A percentile compares a stretch with the other conserved stretches of the same genome.
Evolutionary conservation across 441 rosid species (phyloP).

Genomic region (Adansonia madagascariensis): DNA sequence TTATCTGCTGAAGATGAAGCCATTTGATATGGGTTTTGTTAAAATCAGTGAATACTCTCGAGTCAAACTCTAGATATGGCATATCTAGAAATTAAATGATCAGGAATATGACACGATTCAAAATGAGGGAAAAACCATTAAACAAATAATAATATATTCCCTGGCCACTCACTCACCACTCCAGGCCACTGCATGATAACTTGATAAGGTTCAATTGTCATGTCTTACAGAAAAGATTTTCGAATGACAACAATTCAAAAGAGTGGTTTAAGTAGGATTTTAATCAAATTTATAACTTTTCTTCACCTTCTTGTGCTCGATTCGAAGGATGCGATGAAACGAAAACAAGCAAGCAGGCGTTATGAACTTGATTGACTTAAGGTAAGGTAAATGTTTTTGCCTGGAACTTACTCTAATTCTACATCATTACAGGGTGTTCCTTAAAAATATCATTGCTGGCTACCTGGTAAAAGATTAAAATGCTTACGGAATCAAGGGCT

Average conservation of each 20-base stretch:
- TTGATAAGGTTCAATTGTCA: background rate
- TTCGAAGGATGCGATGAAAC: background rate
- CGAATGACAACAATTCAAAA: background rate
- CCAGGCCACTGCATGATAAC: background rate
- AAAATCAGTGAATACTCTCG: background rate
- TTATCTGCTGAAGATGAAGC: background rate
- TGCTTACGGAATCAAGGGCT: background rate
- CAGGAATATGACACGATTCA: background rate
- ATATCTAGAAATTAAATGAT: constrained; percentile 8
- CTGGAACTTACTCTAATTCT: background rate
- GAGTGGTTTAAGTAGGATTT: constrained; percentile 15
- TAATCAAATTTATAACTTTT: background rate
- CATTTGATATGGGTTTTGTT: background rate
- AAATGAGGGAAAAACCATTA: background rate
- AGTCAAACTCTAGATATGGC: constrained; percentile 11
- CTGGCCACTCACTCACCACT: background rate
- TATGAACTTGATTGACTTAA: constrained; percentile 5
- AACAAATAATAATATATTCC: background rate
- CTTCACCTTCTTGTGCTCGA: constrained; percentile 11
- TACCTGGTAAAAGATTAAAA: background rate
- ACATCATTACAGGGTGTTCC: constrained; percentile 1
- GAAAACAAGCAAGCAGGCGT: background rate
- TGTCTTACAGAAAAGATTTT: background rate
- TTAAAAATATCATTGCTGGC: constrained; percentile 17
- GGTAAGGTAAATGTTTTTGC: constrained; percentile 1